Conservation (phyloP, 139 green algal species). For the Deuterostichococcus epilithicus region DNA sequence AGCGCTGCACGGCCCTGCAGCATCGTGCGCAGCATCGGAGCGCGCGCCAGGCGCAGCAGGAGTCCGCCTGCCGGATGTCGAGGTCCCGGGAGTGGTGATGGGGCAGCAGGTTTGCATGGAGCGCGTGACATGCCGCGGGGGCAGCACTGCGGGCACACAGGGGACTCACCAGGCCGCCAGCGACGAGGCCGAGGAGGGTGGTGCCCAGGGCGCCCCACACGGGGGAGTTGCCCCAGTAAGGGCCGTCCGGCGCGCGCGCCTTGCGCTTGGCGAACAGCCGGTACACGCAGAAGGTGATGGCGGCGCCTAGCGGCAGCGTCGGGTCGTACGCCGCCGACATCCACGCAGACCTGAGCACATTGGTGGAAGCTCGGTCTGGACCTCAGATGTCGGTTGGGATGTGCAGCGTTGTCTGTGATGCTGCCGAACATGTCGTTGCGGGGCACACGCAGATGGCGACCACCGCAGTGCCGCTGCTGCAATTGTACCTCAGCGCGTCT, state of each 20-base stretch:
- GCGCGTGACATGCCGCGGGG: too few species aligned
- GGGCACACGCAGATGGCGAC: too few species aligned
- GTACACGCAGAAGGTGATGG: conserved; percentile 44
- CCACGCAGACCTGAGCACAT: conserved; percentile 36
- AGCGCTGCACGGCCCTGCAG: too few species aligned
- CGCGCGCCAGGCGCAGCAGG: too few species aligned
- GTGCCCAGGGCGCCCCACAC: conserved; percentile 65
- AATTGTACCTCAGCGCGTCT: too few species aligned
- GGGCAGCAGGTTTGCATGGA: too few species aligned
- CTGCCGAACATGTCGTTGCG: too few species aligned
- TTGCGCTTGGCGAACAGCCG: conserved; percentile 57
- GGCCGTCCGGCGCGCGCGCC: conserved; percentile 59
- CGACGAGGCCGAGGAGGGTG: conserved; percentile 44
- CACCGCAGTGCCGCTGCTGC: too few species aligned
- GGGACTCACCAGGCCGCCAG: conserved; percentile 46
- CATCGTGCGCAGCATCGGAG: too few species aligned
- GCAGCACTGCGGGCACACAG: neutral
- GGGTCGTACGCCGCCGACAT: conserved; percentile 37
- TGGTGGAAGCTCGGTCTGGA: too few species aligned
- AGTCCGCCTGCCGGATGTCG: neutral
- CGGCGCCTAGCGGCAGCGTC: conserved; percentile 43
- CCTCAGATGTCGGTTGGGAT: too few species aligned
- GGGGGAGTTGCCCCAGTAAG: conserved; percentile 60
- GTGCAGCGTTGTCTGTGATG: too few species aligned
- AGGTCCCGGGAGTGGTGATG: neutral